Evolutionary conservation across 257 asterid species (phyloP).

Genomic region (Solanum habrochaites): DNA sequence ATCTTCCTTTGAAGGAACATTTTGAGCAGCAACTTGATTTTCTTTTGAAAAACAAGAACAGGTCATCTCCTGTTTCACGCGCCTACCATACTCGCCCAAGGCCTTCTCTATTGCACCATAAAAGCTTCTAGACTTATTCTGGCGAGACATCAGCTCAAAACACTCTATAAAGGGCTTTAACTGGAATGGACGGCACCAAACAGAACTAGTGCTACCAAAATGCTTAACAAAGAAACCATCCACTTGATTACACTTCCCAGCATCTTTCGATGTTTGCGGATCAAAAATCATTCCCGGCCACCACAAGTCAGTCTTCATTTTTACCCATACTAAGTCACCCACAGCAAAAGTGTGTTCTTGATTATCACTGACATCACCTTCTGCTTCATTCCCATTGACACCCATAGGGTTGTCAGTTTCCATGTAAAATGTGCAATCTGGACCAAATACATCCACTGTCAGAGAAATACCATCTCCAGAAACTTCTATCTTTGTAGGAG

Average conservation of each 20-base stretch:
- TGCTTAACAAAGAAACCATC: slow-evolving; percentile 34
- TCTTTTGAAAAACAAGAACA: slow-evolving; percentile 52
- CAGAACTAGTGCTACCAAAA: slow-evolving; percentile 33
- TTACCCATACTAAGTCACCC: slow-evolving; percentile 75
- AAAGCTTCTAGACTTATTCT: slow-evolving; percentile 36
- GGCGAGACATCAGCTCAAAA: slow-evolving; percentile 38
- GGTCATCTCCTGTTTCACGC: slow-evolving; percentile 48
- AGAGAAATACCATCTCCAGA: slow-evolving; percentile 41
- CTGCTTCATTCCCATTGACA: slow-evolving; percentile 5
- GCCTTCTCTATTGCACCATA: slow-evolving; percentile 56
- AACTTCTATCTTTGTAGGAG: slow-evolving; percentile 28
- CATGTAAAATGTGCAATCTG: slow-evolving; percentile 1
- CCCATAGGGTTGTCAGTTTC: neutral
- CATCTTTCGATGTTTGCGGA: slow-evolving; percentile 24
- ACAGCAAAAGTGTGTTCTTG: slow-evolving; percentile 18
- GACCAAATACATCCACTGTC: slow-evolving; percentile 60
- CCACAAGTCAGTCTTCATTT: slow-evolving; percentile 52
- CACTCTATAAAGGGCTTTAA: slow-evolving; percentile 59
- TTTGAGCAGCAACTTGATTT: slow-evolving; percentile 7
- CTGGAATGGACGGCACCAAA: slow-evolving; percentile 37
- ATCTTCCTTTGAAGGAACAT: neutral
- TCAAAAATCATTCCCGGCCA: slow-evolving; percentile 74
- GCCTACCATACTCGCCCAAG: slow-evolving; percentile 39
- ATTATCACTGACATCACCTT: neutral
- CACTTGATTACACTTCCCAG: slow-evolving; percentile 11